Evolutionary conservation across 257 asterid genomes (phyloP).

Genomic region (Solanum pinnatisectum): DNA sequence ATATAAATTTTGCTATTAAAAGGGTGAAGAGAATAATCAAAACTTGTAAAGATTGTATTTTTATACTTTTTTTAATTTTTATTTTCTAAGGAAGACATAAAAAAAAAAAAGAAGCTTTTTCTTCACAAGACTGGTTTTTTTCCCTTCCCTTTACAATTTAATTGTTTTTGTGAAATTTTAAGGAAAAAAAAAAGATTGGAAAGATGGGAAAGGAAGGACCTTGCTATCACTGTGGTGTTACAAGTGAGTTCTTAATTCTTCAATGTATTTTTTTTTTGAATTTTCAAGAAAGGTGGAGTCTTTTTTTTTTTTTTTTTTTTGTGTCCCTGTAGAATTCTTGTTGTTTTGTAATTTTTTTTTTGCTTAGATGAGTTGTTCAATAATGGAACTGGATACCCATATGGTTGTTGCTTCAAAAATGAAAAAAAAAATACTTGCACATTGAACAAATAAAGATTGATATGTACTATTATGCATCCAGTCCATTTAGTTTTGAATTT

Average conservation of each 20-base stretch:
- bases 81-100: constrained; percentile 4
- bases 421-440: constrained; percentile 9
- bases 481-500: not conserved
- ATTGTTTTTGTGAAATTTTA: constrained; percentile 11
- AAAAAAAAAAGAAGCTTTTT: constrained; percentile 5
- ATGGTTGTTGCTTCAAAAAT: constrained; percentile 17
- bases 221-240: constrained; percentile 99
- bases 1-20: constrained; percentile 15
- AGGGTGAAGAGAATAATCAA: constrained; percentile 27
- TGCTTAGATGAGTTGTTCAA: constrained; percentile 23
- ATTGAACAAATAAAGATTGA: constrained; percentile 20
- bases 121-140: not conserved
- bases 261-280: not conserved
- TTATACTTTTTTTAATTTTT: not conserved
- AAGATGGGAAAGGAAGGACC: constrained; percentile 97
- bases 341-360: not conserved
- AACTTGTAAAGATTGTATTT: constrained; percentile 6
- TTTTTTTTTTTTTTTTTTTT: constrained; percentile 15
- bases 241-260: constrained; percentile 68
- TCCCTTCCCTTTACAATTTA: not conserved
- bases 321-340: constrained; percentile 2
- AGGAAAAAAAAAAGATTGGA: constrained; percentile 9
- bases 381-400: constrained; percentile 11
- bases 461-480: constrained; percentile 3
- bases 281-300: constrained; percentile 3